phyloP scores from a whole-genome alignment of 2,329 filamentous ascomycete species.

The Alternaria tenuissima region DNA sequence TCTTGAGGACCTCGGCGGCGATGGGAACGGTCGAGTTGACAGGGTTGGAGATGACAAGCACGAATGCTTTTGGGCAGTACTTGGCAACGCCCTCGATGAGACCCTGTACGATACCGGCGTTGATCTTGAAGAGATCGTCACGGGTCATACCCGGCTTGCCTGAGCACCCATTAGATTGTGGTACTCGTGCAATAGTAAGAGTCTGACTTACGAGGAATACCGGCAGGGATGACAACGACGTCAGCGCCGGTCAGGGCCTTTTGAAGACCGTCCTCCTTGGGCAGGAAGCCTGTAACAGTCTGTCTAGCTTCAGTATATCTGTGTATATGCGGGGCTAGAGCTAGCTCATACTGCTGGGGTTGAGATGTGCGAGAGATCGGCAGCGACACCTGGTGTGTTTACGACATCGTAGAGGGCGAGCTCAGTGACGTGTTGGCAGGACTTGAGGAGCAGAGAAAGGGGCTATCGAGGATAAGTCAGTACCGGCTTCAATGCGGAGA shows the following conservation, averaged over 20 bases:
- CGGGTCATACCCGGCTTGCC: conserved; percentile 99
- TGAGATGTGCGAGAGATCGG: conserved; percentile 97
- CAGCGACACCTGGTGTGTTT: conserved; percentile 94
- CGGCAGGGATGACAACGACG: conserved; percentile 95
- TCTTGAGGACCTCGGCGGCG: conserved; percentile 95
- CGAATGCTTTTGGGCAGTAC: conserved; percentile 88
- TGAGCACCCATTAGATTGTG: conserved; percentile 53
- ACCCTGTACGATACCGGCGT: conserved; percentile 95
- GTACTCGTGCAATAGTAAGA: neutral
- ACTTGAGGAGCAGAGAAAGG: conserved; percentile 94
- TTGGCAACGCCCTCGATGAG: conserved; percentile 89
- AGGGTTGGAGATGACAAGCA: conserved; percentile 98
- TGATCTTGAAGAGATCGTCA: conserved; percentile 99
- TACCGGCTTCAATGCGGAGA: neutral
- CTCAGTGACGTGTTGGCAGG: conserved; percentile 85
- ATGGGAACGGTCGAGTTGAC: conserved; percentile 99
- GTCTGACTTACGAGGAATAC: conserved; percentile 80
- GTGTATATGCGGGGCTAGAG: conserved; percentile 14
- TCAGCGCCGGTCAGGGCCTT: conserved; percentile 90
- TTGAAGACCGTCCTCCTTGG: conserved; percentile 83
- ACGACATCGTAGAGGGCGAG: conserved; percentile 99
- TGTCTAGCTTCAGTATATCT: conserved; percentile 30
- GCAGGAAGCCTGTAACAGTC: conserved; percentile 89
- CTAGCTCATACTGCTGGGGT: conserved; percentile 73
- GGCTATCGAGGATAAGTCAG: conserved; percentile 65